Conservation (phyloP, 1,284 basidiomycete genomes). For the Xerocomus alliaceus region DNA sequence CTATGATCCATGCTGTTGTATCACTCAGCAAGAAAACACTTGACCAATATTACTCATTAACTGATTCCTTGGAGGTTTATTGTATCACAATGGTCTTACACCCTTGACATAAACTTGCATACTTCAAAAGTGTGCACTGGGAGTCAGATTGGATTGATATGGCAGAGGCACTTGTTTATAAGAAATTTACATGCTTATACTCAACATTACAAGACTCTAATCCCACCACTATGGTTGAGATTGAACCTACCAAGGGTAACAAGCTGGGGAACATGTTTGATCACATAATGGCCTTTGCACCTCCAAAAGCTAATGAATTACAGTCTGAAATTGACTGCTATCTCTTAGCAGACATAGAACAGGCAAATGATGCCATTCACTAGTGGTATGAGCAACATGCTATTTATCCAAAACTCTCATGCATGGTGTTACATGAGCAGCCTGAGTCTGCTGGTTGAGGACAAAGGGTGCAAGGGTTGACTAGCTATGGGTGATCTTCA, state of each 20-base stretch:
- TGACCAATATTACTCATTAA: neutral
- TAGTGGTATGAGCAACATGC: neutral
- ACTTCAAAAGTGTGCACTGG: neutral
- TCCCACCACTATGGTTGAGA: neutral
- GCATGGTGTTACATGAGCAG: too few species aligned
- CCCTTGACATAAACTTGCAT: neutral
- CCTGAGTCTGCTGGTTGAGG: too few species aligned
- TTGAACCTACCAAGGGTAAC: neutral
- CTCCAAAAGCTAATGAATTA: neutral
- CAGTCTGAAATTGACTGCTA: neutral
- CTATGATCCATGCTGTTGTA: neutral
- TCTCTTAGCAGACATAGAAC: neutral
- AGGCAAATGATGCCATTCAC: neutral
- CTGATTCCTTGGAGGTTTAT: neutral
- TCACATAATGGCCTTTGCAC: neutral
- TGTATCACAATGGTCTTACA: neutral
- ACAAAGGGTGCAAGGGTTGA: too few species aligned
- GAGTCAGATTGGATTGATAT: neutral
- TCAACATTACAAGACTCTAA: neutral
- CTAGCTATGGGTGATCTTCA: too few species aligned
- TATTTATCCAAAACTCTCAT: neutral
- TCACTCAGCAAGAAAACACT: neutral
- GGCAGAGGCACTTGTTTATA: neutral
- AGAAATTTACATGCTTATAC: neutral
- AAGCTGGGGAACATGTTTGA: neutral